A percentile compares a stretch with the other conserved stretches of the same genome.
phyloP scores from a whole-genome alignment of 2,329 filamentous ascomycete genomes.

The Clarireedia paspali region DNA sequence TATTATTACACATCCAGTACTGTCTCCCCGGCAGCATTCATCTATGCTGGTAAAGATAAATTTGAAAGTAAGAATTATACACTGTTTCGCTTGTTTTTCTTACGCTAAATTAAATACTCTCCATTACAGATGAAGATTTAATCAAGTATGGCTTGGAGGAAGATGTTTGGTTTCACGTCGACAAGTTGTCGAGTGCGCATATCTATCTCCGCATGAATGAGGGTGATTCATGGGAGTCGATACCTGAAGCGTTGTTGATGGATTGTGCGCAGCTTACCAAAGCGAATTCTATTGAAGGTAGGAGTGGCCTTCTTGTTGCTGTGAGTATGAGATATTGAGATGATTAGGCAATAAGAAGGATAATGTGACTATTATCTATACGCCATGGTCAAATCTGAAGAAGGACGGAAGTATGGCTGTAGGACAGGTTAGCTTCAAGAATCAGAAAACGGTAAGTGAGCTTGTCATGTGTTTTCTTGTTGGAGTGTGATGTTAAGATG shows the following conservation, averaged over 20 bases:
- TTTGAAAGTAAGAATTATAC: conserved; percentile 67
- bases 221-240: conserved; percentile 74
- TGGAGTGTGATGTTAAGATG: background rate
- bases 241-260: conserved; percentile 64
- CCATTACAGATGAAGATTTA: conserved; percentile 75
- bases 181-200: conserved; percentile 94
- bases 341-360: conserved; percentile 89
- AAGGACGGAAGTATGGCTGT: conserved; percentile 95
- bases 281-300: conserved; percentile 90
- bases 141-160: conserved; percentile 93
- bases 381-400: conserved; percentile 91
- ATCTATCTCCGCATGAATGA: conserved; percentile 84
- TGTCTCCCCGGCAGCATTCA: conserved; percentile 72
- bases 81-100: background rate
- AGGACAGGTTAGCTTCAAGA: conserved; percentile 92
- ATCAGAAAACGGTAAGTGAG: conserved; percentile 57
- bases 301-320: background rate
- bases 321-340: background rate
- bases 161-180: conserved; percentile 98
- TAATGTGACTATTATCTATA: conserved; percentile 94
- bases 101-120: conserved; percentile 2
- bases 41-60: conserved; percentile 99
- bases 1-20: conserved; percentile 90
- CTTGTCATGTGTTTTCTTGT: background rate
- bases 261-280: conserved; percentile 98